Evolutionary conservation across 2,329 filamentous ascomycete genomes (phyloP).

Genomic region (Aspergillus novoparasiticus): DNA sequence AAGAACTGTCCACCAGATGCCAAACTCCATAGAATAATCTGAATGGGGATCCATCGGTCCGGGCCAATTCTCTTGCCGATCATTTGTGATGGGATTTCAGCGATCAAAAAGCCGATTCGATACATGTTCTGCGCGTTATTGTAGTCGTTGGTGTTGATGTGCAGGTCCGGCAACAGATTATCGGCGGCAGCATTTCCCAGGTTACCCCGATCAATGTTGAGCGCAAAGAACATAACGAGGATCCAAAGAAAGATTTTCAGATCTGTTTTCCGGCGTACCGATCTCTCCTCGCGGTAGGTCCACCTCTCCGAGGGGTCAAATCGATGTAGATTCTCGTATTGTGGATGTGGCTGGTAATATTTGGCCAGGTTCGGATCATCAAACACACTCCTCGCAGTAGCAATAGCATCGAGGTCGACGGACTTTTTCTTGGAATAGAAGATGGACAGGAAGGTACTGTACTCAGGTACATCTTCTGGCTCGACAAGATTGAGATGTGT

Average conservation of each 20-base stretch:
- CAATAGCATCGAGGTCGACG: neutral
- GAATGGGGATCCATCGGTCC: constrained; percentile 10
- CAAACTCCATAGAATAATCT: constrained; percentile 18
- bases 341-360: constrained; percentile 7
- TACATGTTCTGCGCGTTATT: constrained; percentile 15
- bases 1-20: constrained; percentile 42
- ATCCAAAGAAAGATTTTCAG: constrained; percentile 38
- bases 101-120: constrained; percentile 10
- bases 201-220: constrained; percentile 34
- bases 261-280: constrained; percentile 33
- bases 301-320: constrained; percentile 36
- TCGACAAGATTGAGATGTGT: neutral
- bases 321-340: constrained; percentile 43
- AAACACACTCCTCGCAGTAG: neutral
- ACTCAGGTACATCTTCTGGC: neutral
- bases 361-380: neutral
- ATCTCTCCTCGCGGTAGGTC: constrained; percentile 31
- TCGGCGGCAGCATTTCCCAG: neutral
- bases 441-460: neutral
- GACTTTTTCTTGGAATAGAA: neutral
- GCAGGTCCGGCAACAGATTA: neutral
- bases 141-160: constrained; percentile 20
- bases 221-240: constrained; percentile 51
- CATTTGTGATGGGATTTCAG: constrained; percentile 11
- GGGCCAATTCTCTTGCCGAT: constrained; percentile 14